phyloP scores from a whole-genome alignment of 148 eudicot genomes.

The Rhododendron mucronatum region DNA sequence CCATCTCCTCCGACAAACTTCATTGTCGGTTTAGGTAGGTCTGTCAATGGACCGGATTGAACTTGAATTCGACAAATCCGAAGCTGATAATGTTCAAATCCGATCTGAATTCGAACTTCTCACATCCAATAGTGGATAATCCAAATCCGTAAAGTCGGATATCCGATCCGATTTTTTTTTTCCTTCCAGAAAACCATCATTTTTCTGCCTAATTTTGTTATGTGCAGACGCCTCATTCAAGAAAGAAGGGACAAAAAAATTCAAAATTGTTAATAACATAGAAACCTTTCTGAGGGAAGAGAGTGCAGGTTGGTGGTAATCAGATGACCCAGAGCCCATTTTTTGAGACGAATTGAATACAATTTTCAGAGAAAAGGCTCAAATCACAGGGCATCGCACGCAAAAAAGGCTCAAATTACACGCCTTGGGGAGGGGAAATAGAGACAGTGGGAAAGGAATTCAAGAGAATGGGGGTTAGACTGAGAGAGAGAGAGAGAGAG shows the following conservation, averaged over 20 bases:
- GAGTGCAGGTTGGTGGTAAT: conserved; percentile 26
- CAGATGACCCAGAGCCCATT: conserved; percentile 36
- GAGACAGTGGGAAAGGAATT: too few relatives aligned
- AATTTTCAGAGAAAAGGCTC: neutral
- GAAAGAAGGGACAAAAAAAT: neutral
- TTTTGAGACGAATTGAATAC: neutral
- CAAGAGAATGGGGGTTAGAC: too few relatives aligned
- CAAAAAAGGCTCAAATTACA: neutral
- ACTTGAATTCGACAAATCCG: too few relatives aligned
- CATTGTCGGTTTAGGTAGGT: too few relatives aligned
- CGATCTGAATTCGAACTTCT: too few relatives aligned
- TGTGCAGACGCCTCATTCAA: neutral
- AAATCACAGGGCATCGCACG: neutral
- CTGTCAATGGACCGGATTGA: too few relatives aligned
- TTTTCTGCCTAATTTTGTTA: neutral
- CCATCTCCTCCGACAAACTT: too few relatives aligned
- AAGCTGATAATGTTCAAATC: too few relatives aligned
- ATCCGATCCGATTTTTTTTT: too few relatives aligned
- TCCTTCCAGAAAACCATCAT: neutral
- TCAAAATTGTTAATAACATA: neutral
- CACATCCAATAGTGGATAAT: too few relatives aligned
- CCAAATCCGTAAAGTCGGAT: too few relatives aligned
- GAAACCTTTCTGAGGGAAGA: conserved; percentile 31
- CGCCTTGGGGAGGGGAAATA: too few relatives aligned
- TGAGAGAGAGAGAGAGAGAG: accelerated